Evolutionary conservation across 2,329 filamentous ascomycete species (phyloP).

Genomic region (Diaporthe australafricana): DNA sequence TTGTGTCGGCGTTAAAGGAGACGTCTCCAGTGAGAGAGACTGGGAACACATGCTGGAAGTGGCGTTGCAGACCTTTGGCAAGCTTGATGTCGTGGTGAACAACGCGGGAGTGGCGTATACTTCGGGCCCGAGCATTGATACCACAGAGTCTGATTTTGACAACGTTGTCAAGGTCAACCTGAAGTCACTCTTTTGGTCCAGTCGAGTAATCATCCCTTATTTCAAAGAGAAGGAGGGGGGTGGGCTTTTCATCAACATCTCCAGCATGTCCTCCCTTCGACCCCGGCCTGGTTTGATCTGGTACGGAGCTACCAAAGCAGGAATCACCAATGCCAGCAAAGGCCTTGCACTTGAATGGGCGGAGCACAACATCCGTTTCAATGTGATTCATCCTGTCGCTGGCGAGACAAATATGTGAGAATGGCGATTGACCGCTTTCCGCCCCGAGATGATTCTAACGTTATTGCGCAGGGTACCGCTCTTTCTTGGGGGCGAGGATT

Average conservation of each 20-base stretch:
- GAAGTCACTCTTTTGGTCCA: not conserved
- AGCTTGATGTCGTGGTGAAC: conserved; percentile 39
- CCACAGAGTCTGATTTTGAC: not conserved
- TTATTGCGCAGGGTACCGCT: not conserved
- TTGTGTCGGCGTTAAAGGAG: not conserved
- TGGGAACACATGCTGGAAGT: not conserved
- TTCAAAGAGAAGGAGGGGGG: not conserved
- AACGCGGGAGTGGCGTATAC: conserved; percentile 3
- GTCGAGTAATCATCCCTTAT: not conserved
- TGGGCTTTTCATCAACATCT: not conserved
- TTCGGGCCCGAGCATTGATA: conserved; percentile 4
- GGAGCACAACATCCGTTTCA: not conserved
- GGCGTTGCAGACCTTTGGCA: not conserved
- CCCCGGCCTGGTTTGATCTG: not conserved
- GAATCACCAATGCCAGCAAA: not conserved
- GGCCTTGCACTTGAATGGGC: not conserved
- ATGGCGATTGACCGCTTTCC: not conserved
- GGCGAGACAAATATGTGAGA: not conserved
- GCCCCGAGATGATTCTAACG: not conserved
- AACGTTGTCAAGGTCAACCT: not conserved
- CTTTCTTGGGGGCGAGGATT: not conserved
- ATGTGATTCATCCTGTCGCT: not conserved
- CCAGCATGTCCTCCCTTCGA: not conserved
- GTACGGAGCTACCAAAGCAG: conserved; percentile 1
- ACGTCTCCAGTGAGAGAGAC: not conserved